Evolutionary conservation across 1,284 basidiomycete species (phyloP), one percentile per base, ranked within the genome.

Genomic region (Rhodotorula sp.): DNA sequence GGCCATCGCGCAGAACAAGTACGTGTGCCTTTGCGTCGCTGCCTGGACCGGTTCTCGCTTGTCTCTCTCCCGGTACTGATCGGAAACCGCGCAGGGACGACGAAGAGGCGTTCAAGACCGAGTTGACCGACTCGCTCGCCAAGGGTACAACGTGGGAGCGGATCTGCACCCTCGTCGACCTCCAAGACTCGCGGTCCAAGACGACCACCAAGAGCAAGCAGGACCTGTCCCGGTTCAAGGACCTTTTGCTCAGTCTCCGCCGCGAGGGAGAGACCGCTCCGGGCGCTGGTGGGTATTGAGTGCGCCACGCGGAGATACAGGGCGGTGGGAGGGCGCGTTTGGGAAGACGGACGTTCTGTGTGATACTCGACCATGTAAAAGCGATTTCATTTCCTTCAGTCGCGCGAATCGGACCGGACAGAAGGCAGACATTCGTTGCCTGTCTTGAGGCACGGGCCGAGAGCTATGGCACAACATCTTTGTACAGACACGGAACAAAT

Each of bases 1-100:
- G 80, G 91, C 88, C 78, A 98, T 99, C 78, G 85, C 90, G 62
- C 89, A 94, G 81, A 99, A 99, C 86, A 99, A 99, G 93, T 95
- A 74, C 78, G 89, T 85, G 7, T 5, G 14, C 12, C 65, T 54
- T 46, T 26, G 22, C 24, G 63, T 18, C n/a, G 20, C 18, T 18
- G 12, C 20, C 48, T 49, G 20, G 6, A 29, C 12, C 26, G 22
- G 24, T 10, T 6, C n/a, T 22, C 51, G n/a, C 3, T 14, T 26
- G 22, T 49, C 44, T 17, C 6, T 22, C 29, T 49, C 20, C 22
- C 15, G 6, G 26, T 26, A 20, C 1, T 30, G 29, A 14, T 22
- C 24, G 30, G 5, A 12, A 3, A 6, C 8, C 24, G 54, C 37
- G 54, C 78, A 96, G 95, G 84, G 91, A 97, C 80, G 85, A 88